Conservation (phyloP, 805 yeast genomes). For the Kuraishia ogatae region DNA sequence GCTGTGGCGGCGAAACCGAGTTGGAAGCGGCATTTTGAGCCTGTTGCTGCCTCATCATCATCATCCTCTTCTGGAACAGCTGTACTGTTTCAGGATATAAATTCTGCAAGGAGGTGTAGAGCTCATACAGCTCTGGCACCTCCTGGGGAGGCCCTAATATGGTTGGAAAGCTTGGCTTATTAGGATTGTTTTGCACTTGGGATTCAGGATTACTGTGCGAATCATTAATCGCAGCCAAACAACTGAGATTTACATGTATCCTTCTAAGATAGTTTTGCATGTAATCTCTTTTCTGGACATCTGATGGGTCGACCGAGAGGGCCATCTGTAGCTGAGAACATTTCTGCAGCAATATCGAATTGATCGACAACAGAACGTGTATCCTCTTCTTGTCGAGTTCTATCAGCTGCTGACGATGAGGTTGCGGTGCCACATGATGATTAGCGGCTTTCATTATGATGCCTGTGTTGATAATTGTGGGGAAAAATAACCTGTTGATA, state of each 20-base stretch:
- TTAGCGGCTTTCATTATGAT: background rate
- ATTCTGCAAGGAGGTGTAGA: slow-evolving; percentile 37
- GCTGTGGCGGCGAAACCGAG: slow-evolving; percentile 1
- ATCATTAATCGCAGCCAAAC: slow-evolving; percentile 28
- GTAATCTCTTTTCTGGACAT: slow-evolving; percentile 16
- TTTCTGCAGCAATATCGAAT: slow-evolving; percentile 22
- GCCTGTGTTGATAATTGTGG: background rate
- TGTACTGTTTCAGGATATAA: slow-evolving; percentile 48
- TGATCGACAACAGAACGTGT: slow-evolving; percentile 24
- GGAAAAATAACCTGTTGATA: background rate
- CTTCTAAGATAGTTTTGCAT: slow-evolving; percentile 26
- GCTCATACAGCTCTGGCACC: slow-evolving; percentile 40
- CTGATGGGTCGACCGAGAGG: slow-evolving; percentile 11
- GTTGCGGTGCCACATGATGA: background rate
- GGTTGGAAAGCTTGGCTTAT: slow-evolving; percentile 31
- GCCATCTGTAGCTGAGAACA: slow-evolving; percentile 20
- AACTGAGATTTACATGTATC: slow-evolving; percentile 25
- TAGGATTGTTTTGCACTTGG: slow-evolving; percentile 14
- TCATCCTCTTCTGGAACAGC: slow-evolving; percentile 20
- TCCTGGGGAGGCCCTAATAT: slow-evolving; percentile 47
- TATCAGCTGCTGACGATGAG: slow-evolving; percentile 3
- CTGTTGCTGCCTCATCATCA: slow-evolving; percentile 5
- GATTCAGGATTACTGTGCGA: slow-evolving; percentile 17
- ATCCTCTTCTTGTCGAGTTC: slow-evolving; percentile 25
- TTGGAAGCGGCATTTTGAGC: background rate